Evolutionary conservation across 305 asterid genomes (phyloP).

Genomic region (Solanum hybrid): DNA sequence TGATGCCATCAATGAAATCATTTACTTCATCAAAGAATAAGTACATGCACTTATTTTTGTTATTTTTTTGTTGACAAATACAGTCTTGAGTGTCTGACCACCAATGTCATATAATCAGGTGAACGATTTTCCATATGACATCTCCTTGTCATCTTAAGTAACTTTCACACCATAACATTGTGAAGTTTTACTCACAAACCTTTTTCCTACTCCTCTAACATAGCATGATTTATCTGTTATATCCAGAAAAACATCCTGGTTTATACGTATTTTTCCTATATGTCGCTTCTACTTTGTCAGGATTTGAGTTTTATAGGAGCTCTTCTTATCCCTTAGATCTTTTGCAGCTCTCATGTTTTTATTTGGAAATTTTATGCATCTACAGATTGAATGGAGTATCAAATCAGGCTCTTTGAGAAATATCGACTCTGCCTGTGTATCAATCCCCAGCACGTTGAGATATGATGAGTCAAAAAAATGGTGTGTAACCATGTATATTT

Average conservation of each 20-base stretch:
- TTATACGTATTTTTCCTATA: background rate
- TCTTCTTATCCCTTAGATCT: background rate
- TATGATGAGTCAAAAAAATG: conserved; percentile 78
- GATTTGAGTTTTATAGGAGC: background rate
- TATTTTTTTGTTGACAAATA: background rate
- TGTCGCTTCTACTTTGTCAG: background rate
- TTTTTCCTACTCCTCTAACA: background rate
- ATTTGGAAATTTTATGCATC: conserved; percentile 3
- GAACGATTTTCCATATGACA: background rate
- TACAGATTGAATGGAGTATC: conserved; percentile 91
- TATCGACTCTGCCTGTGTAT: conserved; percentile 78
- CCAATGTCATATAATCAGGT: background rate
- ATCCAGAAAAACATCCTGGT: background rate
- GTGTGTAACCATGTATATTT: conserved; percentile 30
- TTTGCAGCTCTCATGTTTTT: background rate
- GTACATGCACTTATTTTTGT: background rate
- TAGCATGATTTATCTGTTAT: background rate
- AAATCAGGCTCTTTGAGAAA: conserved; percentile 87
- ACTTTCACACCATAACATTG: background rate
- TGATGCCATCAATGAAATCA: background rate
- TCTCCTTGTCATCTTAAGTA: background rate
- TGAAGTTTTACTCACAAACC: background rate
- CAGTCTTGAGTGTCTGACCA: background rate
- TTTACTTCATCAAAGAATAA: background rate
- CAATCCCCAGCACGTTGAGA: conserved; percentile 77